Evolutionary conservation across 2,329 filamentous ascomycete species (phyloP).

Genomic region (Xylariaceae sp.): DNA sequence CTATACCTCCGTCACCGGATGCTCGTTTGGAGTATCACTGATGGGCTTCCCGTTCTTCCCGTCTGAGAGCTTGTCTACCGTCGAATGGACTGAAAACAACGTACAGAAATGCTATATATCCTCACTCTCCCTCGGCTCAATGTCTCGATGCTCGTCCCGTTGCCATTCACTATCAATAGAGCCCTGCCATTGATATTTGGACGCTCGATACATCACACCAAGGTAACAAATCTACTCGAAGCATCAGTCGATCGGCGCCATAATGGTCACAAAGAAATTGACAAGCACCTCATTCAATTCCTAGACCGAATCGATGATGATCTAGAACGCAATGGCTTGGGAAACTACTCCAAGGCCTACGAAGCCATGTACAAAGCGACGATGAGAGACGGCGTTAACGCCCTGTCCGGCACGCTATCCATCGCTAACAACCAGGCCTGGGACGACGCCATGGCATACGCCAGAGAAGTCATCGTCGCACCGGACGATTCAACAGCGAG

Average conservation of each 20-base stretch:
- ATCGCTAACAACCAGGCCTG: slow-evolving; percentile 7
- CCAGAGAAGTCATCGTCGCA: slow-evolving; percentile 11
- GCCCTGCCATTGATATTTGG: too few relatives aligned
- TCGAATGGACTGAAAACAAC: too few relatives aligned
- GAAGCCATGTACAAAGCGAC: slow-evolving; percentile 12
- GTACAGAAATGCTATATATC: too few relatives aligned
- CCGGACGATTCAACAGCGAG: slow-evolving; percentile 10
- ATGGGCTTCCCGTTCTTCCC: too few relatives aligned
- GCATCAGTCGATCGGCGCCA: background rate
- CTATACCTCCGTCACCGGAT: too few relatives aligned
- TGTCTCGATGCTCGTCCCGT: too few relatives aligned
- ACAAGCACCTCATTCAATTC: slow-evolving; percentile 2
- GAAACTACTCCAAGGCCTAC: slow-evolving; percentile 11
- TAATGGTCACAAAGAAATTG: background rate
- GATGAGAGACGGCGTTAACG: slow-evolving; percentile 9
- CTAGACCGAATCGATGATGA: background rate
- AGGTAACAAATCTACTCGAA: background rate
- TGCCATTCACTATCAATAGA: too few relatives aligned
- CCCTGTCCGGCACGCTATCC: slow-evolving; percentile 6
- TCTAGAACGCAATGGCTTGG: slow-evolving; percentile 1
- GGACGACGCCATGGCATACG: slow-evolving; percentile 13
- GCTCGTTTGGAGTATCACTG: too few relatives aligned
- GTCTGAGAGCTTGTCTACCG: too few relatives aligned
- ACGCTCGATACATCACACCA: too few relatives aligned
- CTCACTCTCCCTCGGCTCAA: too few relatives aligned